Evolutionary conservation across 2,329 filamentous ascomycete genomes (phyloP), one percentile per base, ranked within the genome.

Genomic region (Septoria linicola): DNA sequence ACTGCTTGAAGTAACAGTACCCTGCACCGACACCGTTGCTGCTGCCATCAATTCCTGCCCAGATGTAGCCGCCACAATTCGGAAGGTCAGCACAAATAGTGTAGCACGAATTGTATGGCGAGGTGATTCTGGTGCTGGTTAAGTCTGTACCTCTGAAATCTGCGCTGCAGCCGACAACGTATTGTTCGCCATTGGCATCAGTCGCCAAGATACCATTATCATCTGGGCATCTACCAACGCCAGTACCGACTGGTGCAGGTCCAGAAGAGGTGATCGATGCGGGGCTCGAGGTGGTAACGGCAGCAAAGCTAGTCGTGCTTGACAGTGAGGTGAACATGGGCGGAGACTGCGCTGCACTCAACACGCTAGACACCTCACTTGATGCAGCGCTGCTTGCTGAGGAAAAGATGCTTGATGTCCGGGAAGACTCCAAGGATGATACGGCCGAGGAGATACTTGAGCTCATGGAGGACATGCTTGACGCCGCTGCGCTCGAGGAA

Each of bases 1-100:
- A 46, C 25, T 14, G 17, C 20, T 51, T 45, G 41, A 51, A 46
- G 36, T 46, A 51, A 16, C 49, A 51, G n/a, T 51, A 34, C 8
- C 49, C 49, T 11, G 49, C 8, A 8, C 49, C 49, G 31, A 46
- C 25, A 25, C 49, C 49, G n/a, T 46, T 41, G 16, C 19, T n/a
- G 17, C 32, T 21, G 25, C 42, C 49, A 36, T 51, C 27, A 11
- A 27, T 21, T 13, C 49, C 49, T 14, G 21, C 13, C 49, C 49
- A 51, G 13, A 39, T 35, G 41, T 46, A 41, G 19, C 49, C 49
- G n/a, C 43, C 35, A 17, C 49, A 51, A 8, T 37, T 36, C 16
- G 34, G 13, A 11, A 20, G 31, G 16, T n/a, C 19, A 23, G 41
- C 41, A 35, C 49, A 51, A 4, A 46, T 21, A 7, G 35, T 25